These are phyloP conservation scores for Vitis amurensis DNA, from an alignment of 164 flowering plant genomes.

Conservation along the genomic window DNA sequence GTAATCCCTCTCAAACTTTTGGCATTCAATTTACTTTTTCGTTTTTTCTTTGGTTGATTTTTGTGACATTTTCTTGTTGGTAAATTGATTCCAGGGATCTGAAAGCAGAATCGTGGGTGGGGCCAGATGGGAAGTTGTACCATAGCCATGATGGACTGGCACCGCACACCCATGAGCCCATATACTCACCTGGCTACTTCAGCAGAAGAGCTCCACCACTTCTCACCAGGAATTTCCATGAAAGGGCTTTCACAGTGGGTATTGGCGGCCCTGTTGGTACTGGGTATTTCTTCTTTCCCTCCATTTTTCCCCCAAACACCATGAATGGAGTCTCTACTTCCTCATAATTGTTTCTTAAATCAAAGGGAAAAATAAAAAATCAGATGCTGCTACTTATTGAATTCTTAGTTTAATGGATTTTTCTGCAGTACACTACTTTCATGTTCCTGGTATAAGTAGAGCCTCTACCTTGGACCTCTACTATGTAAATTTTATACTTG, in stretches of 20 bases:
- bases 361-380: background rate
- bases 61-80: background rate
- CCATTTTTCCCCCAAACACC: background rate
- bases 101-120: constrained; percentile 53
- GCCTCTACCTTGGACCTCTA: too few relatives aligned
- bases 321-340: background rate
- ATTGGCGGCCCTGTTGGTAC: constrained; percentile 99
- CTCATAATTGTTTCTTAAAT: background rate
- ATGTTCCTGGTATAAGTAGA: too few relatives aligned
- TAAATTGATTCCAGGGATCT: constrained; percentile 18
- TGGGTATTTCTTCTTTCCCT: constrained; percentile 48
- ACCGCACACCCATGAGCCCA: constrained; percentile 95
- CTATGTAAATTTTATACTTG: too few relatives aligned
- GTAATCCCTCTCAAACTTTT: background rate
- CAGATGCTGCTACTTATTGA: too few relatives aligned
- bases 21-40: background rate
- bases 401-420: too few relatives aligned
- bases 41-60: background rate
- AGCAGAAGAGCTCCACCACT: constrained; percentile 80
- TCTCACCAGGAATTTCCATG: constrained; percentile 63
- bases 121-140: constrained; percentile 77
- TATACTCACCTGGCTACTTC: constrained; percentile 91
- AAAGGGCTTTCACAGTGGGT: constrained; percentile 92
- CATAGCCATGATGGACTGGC: constrained; percentile 98
- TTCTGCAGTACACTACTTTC: too few relatives aligned